Base-by-base conservation (phyloP, 2,329 filamentous ascomycete species). In the Simplicillium aogashimaense region DNA sequence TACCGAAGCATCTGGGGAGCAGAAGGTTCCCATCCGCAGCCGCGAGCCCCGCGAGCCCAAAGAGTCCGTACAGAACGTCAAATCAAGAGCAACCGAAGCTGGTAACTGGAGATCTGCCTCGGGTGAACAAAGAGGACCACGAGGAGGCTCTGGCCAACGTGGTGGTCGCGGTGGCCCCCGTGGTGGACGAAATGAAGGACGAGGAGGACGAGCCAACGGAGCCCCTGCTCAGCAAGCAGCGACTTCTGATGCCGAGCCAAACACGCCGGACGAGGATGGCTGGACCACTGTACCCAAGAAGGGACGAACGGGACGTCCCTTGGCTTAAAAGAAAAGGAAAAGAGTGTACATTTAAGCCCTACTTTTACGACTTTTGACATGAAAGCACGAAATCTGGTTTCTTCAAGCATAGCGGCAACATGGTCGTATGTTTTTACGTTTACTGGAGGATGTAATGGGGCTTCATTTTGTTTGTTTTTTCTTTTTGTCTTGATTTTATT, bases 71-170 rank as follows among this genome's bases (percentile, higher is more conserved):
- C 60, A 61, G 49, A 64, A 66, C 43, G 50, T 59, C 44, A 77
- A 74, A 59, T 69, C 76, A 29, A 72, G 74, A 49, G 71, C 74
- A 37, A 51, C 65, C 18, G 78, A 81, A 48, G 68, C 69, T 43
- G 71, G 72, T 38, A 81, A 70, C 61, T 82, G 78, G 78, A 69
- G 78, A 58, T 63, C 67, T 45, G 56, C 70, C 34, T 64, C 70
- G 12, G 64, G 61, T 39, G 71, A 71, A 25, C 63, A 66, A 39
- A 64, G 69, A 47, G 64, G 67, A 48, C 52, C 64, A n/a, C 67
- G 67, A 44, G 68, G 69, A 44, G 54, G 59, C 30, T 59, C 60
- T n/a, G 53, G 66, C 43, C 66, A 39, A 29, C 58, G 60, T 32
- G 60, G 69, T 38, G 63, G 65, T 38, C 61, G 62, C 25, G 56